These are phyloP conservation scores for Melocanna baccifera DNA, from an alignment of 176 grass and related monocot genomes.

Conservation along the genomic window DNA sequence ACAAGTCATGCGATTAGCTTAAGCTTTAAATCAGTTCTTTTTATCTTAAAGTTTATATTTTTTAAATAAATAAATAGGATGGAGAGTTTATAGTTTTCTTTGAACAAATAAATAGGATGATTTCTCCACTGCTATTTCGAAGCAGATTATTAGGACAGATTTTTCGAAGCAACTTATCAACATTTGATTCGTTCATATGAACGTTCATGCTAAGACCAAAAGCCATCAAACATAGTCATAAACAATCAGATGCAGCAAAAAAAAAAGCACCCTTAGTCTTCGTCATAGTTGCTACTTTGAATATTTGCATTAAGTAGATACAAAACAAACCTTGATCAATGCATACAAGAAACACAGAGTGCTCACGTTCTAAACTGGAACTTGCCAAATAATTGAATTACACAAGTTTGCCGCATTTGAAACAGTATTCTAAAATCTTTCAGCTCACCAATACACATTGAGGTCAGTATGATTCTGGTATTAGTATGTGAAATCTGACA, in stretches of 20 bases:
- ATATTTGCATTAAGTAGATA: neutral
- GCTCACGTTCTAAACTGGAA: neutral
- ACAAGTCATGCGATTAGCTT: neutral
- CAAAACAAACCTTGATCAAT: neutral
- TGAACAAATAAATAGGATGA: too few relatives aligned
- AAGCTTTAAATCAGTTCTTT: neutral
- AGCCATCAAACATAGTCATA: too few relatives aligned
- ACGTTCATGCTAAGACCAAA: too few relatives aligned
- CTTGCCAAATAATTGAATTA: neutral
- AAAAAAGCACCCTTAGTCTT: neutral
- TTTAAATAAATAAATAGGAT: too few relatives aligned
- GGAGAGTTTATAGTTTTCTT: too few relatives aligned
- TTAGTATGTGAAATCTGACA: slow-evolving; percentile 33
- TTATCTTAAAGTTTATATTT: too few relatives aligned
- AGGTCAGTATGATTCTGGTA: slow-evolving; percentile 38
- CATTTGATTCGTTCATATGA: too few relatives aligned
- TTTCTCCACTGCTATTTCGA: too few relatives aligned
- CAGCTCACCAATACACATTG: slow-evolving; percentile 23
- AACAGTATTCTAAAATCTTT: slow-evolving; percentile 25
- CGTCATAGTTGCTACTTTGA: neutral
- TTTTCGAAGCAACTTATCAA: too few relatives aligned
- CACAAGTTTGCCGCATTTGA: neutral
- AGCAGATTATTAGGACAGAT: too few relatives aligned
- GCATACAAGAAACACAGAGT: neutral
- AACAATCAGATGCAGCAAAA: too few relatives aligned